Conservation (phyloP, 495 filamentous ascomycete species). For the Podospora bellae-mahoneyi region DNA sequence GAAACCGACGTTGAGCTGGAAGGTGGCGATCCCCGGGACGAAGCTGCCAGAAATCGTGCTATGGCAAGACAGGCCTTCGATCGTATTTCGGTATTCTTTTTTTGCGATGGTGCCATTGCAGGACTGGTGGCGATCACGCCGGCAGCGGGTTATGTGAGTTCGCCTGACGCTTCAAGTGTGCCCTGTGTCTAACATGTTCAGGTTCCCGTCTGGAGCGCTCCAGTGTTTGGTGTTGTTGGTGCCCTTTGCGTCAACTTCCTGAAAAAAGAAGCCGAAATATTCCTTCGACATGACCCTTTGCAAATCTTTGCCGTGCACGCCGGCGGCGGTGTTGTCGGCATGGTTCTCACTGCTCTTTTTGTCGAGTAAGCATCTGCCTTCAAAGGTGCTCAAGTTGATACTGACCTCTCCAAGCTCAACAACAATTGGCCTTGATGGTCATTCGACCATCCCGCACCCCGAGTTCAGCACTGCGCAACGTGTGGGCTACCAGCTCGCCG, state of each 20-base stretch:
- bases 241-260: conserved; percentile 17
- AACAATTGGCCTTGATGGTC: conserved; percentile 20
- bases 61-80: conserved; percentile 50
- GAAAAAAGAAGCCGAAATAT: conserved; percentile 15
- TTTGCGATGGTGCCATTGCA: conserved; percentile 86
- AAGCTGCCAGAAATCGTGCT: neutral
- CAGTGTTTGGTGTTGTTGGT: conserved; percentile 17
- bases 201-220: conserved; percentile 23
- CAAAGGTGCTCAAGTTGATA: neutral
- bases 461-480: conserved; percentile 17
- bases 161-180: neutral
- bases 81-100: conserved; percentile 87
- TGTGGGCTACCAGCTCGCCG: conserved; percentile 18
- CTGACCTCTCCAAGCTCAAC: conserved; percentile 8
- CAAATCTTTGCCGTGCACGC: conserved; percentile 25
- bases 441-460: conserved; percentile 19
- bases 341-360: conserved; percentile 19
- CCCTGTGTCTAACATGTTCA: neutral
- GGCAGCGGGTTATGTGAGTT: conserved; percentile 73
- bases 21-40: conserved; percentile 36
- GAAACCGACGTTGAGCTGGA: conserved; percentile 30
- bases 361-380: conserved; percentile 15
- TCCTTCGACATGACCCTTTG: conserved; percentile 20
- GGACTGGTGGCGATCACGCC: conserved; percentile 83
- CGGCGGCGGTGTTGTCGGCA: conserved; percentile 22